Conservation (phyloP, 257 asterid genomes). For the Scutellaria barbata region DNA sequence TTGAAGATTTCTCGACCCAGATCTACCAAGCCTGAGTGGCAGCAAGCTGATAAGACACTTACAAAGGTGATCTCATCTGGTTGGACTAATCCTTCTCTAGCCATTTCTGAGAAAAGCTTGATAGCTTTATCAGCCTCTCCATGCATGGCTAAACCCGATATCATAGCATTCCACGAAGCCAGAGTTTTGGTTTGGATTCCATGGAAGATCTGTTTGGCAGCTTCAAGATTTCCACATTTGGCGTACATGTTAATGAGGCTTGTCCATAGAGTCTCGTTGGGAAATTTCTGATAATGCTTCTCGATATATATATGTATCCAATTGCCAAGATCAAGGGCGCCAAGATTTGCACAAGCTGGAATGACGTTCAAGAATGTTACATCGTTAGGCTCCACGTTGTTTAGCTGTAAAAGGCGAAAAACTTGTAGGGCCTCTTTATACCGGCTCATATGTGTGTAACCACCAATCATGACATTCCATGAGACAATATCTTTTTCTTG, state of each 20-base stretch:
- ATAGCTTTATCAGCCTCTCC: constrained; percentile 45
- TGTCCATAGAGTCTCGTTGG: constrained; percentile 51
- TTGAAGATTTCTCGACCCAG: constrained; percentile 41
- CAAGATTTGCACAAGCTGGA: constrained; percentile 54
- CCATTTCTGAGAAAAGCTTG: constrained; percentile 47
- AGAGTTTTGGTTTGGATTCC: constrained; percentile 35
- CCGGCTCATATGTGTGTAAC: constrained; percentile 45
- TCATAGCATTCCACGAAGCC: constrained; percentile 54
- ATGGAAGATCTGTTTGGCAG: constrained; percentile 44
- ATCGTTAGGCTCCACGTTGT: constrained; percentile 44
- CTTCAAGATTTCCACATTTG: constrained; percentile 52
- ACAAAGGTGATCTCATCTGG: constrained; percentile 56
- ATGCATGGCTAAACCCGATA: constrained; percentile 54
- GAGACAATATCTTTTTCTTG: constrained; percentile 48
- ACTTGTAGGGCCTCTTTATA: constrained; percentile 45
- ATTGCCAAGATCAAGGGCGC: constrained; percentile 53
- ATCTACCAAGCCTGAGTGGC: constrained; percentile 50
- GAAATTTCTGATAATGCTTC: constrained; percentile 43
- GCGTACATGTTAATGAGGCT: constrained; percentile 53
- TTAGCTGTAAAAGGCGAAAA: constrained; percentile 40
- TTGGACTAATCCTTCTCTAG: constrained; percentile 27
- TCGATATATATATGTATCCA: constrained; percentile 49
- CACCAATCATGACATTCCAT: constrained; percentile 62
- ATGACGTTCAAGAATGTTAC: constrained; percentile 50
- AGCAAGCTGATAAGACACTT: constrained; percentile 49